These are phyloP conservation scores for Didymella glomerata DNA, from an alignment of 2,329 filamentous ascomycete species.

Conservation along the genomic window DNA sequence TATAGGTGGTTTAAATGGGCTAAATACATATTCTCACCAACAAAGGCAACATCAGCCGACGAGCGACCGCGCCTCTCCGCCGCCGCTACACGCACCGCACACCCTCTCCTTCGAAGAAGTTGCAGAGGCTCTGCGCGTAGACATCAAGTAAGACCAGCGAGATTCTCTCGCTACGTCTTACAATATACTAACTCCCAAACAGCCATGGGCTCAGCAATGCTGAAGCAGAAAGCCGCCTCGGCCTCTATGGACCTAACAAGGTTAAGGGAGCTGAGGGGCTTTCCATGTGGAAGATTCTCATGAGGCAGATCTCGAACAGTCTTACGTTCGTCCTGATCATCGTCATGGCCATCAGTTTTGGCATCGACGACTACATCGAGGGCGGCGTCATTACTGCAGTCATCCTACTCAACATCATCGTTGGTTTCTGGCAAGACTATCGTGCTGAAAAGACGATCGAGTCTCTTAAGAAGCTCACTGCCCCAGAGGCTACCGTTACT, in stretches of 20 bases:
- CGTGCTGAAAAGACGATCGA: slow-evolving; percentile 54
- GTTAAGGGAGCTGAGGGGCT: slow-evolving; percentile 75
- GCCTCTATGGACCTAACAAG: slow-evolving; percentile 73
- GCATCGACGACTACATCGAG: slow-evolving; percentile 71
- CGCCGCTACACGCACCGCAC: slow-evolving; percentile 45
- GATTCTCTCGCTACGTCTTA: background rate
- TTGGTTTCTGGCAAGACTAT: slow-evolving; percentile 65
- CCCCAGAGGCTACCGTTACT: slow-evolving; percentile 50
- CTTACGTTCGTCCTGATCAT: slow-evolving; percentile 76
- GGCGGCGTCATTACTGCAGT: slow-evolving; percentile 70
- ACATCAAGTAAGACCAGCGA: slow-evolving; percentile 42
- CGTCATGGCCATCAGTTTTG: slow-evolving; percentile 74
- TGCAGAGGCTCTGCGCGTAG: slow-evolving; percentile 48
- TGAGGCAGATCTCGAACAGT: slow-evolving; percentile 80
- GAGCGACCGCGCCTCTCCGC: slow-evolving; percentile 31
- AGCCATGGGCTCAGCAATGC: slow-evolving; percentile 68
- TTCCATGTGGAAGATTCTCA: slow-evolving; percentile 77
- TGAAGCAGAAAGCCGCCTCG: slow-evolving; percentile 72
- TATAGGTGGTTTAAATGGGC: slow-evolving; percentile 52
- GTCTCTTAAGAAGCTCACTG: slow-evolving; percentile 52
- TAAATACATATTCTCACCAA: slow-evolving; percentile 32
- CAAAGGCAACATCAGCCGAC: slow-evolving; percentile 36
- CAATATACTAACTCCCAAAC: slow-evolving; percentile 30
- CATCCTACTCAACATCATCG: slow-evolving; percentile 72
- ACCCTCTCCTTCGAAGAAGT: slow-evolving; percentile 49